Evolutionary conservation across 2,329 filamentous ascomycete species (phyloP), one percentile per base, ranked within the genome.

Genomic region (Fusarium hainanense): DNA sequence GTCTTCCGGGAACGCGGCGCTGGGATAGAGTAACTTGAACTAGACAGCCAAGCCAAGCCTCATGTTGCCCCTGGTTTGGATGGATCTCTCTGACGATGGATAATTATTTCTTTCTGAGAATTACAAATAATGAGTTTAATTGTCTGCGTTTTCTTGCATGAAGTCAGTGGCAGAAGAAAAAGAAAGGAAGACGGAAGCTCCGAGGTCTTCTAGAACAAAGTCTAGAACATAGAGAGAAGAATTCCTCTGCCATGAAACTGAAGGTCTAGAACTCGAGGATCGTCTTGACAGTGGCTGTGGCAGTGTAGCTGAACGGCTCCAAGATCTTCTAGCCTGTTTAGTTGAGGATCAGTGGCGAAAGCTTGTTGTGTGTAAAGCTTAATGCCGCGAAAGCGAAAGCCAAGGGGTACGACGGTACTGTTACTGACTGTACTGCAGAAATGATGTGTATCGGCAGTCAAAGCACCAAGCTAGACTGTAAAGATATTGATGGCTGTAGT

Each of bases 291-390:
- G 50, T 49, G 40, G 50, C 32, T 50, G 57, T 41, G 51, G 50
- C 18, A 51, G 37, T n/a, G 54, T 42, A 58, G 20, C 48, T 51
- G 32, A 51, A 51, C 48, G 48, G 48, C 48, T 51, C 37, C 48
- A 40, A 51, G 48, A 34, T 37, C 23, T 21, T 18, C 46, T 32
- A 21, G 20, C 20, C 28, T 34, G 21, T 8, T 32, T 18, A 50
- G 30, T n/a, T 41, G 34, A 47, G 42, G 27, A 8, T 41, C 32
- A 23, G 58, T 69, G 69, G 69, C 64, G 42, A 72, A 71, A 63
- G 61, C 58, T 68, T 69, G 63, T 62, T 52, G 21, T 50, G 58
- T 63, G 57, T 57, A 74, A 71, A 74, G 67, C 54, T 74, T 71
- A 44, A 65, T 40, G 59, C 56, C 55, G 34, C 37, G 20, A 27